These are phyloP conservation scores for Paramecium pentaurelia DNA, from an alignment of 73 alveolate species.

Conservation along the genomic window DNA sequence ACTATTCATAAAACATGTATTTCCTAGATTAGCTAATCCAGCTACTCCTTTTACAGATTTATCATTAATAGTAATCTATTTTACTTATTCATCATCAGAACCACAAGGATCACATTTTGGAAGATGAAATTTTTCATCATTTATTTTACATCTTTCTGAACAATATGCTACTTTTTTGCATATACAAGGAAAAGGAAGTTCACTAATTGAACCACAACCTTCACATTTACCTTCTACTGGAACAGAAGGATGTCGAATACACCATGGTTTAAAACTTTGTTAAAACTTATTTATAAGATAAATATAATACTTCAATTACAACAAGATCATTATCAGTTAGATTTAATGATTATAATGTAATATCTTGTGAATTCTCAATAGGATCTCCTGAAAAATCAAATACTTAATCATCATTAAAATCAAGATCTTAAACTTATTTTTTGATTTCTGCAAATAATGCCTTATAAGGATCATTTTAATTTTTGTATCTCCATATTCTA, in stretches of 20 bases:
- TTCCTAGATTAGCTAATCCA: constrained; percentile 95
- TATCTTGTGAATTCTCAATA: not conserved
- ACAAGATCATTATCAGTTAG: not conserved
- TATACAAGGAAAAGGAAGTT: constrained; percentile 53
- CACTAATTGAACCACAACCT: constrained; percentile 53
- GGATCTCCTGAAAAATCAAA: constrained; percentile 29
- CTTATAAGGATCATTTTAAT: not conserved
- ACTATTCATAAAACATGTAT: constrained; percentile 99
- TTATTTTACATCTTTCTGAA: constrained; percentile 61
- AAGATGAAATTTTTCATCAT: constrained; percentile 70
- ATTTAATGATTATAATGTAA: not conserved
- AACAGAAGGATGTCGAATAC: constrained; percentile 42
- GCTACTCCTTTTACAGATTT: constrained; percentile 75
- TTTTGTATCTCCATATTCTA: constrained; percentile 17
- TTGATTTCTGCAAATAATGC: not conserved
- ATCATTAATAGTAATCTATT: not conserved
- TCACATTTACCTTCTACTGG: constrained; percentile 70
- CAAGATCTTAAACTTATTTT: constrained; percentile 38
- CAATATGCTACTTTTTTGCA: constrained; percentile 74
- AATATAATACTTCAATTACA: not conserved
- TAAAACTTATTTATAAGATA: not conserved
- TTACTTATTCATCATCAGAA: constrained; percentile 51
- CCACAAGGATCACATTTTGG: constrained; percentile 66
- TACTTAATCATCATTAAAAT: not conserved
- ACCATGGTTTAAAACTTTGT: constrained; percentile 9